Percentiles rank a stretch among this genome's conserved stretches.
Evolutionary conservation across 352 stramenopile species (phyloP).

Genomic region (Pythium sp.): DNA sequence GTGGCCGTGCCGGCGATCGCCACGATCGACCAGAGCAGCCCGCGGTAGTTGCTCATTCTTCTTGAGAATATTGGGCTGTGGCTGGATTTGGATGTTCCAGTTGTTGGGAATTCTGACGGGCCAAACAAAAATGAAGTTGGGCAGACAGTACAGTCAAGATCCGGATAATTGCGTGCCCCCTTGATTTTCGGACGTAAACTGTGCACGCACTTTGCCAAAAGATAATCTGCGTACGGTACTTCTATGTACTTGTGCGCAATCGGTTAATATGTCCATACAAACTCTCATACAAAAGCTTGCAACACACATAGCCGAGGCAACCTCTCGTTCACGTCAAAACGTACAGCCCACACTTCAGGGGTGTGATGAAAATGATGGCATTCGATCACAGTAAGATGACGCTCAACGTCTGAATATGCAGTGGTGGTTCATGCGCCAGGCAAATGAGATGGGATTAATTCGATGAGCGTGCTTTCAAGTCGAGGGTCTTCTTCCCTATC

Average conservation of each 20-base stretch:
- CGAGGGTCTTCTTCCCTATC: too few relatives aligned
- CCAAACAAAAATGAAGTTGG: neutral
- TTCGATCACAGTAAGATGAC: neutral
- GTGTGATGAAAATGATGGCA: neutral
- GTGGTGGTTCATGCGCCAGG: too few relatives aligned
- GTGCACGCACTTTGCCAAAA: neutral
- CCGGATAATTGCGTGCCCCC: neutral
- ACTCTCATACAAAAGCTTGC: neutral
- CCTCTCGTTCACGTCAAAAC: neutral
- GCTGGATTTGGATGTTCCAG: neutral
- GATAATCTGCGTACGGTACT: neutral
- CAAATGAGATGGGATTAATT: too few relatives aligned
- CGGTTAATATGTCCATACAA: neutral
- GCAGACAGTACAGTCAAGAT: neutral
- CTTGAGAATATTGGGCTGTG: neutral
- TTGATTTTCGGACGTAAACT: neutral
- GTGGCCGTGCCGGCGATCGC: constrained; percentile 68
- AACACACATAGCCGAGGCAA: neutral
- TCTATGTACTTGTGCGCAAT: neutral
- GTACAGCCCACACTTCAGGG: neutral
- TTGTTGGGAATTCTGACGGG: neutral
- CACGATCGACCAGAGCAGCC: constrained; percentile 63
- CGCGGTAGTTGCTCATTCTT: constrained; percentile 40
- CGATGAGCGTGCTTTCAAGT: too few relatives aligned
- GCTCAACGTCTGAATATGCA: too few relatives aligned